Conservation (phyloP, 306 rosid genomes). For the Datisca glomerata region DNA sequence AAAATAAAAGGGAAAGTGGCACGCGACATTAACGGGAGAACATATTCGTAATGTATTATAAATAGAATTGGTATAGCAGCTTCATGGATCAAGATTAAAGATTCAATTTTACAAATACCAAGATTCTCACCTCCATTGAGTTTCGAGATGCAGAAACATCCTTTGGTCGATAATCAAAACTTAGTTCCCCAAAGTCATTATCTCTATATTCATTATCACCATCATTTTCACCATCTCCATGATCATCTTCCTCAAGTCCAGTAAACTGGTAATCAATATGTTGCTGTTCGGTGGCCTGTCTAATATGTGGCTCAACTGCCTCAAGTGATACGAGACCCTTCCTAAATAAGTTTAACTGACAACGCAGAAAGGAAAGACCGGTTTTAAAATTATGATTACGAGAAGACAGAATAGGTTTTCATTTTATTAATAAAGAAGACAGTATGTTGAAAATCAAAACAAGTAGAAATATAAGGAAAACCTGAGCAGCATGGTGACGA, state of each 20-base stretch:
- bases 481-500: constrained; percentile 92
- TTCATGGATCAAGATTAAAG: too few species aligned
- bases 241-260: constrained; percentile 53
- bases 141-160: constrained; percentile 44
- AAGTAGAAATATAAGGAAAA: constrained; percentile 12
- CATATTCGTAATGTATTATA: too few species aligned
- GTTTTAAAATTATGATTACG: background rate
- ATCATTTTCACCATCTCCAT: constrained; percentile 15
- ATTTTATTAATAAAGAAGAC: constrained; percentile 8
- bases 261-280: constrained; percentile 76
- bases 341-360: constrained; percentile 74
- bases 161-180: constrained; percentile 54
- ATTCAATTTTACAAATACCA: constrained; percentile 6
- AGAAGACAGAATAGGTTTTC: background rate
- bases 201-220: constrained; percentile 25
- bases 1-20: too few species aligned
- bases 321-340: constrained; percentile 81
- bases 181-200: constrained; percentile 48
- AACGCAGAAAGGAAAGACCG: constrained; percentile 13
- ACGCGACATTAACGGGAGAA: too few species aligned
- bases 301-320: constrained; percentile 80
- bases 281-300: constrained; percentile 42
- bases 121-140: constrained; percentile 54
- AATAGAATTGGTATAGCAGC: too few species aligned
- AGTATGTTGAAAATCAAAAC: too few species aligned